Evolutionary conservation across 371 early-diverging fungal genomes (phyloP).

Genomic region (Rhizopus sp.): DNA sequence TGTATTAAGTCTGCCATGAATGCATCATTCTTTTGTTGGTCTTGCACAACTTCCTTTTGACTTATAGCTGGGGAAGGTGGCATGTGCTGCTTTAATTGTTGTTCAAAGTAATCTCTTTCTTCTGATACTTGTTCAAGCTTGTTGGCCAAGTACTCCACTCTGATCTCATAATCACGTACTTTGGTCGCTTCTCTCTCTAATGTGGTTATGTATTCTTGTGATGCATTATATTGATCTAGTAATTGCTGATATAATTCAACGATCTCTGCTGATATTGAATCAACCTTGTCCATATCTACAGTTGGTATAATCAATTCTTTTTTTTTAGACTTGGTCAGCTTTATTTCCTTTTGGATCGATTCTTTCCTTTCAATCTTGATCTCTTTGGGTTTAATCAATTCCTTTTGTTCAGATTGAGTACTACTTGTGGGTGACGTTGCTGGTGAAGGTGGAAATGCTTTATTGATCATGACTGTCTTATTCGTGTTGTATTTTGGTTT

Average conservation of each 20-base stretch:
- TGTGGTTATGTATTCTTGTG: conserved; percentile 26
- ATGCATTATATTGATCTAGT: conserved; percentile 23
- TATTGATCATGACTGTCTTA: conserved; percentile 8
- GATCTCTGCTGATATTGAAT: conserved; percentile 28
- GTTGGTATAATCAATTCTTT: background rate
- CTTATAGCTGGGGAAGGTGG: conserved; percentile 15
- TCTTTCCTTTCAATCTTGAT: no score
- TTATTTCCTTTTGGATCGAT: background rate
- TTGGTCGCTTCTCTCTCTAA: conserved; percentile 39
- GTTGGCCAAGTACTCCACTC: conserved; percentile 44
- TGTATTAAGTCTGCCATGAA: conserved; percentile 33
- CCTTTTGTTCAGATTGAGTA: background rate
- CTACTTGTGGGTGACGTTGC: conserved; percentile 11
- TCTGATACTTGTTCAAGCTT: conserved; percentile 44
- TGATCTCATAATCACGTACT: conserved; percentile 46
- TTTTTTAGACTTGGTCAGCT: background rate
- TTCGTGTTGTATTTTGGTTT: conserved; percentile 8
- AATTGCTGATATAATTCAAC: conserved; percentile 24
- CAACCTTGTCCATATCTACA: conserved; percentile 3
- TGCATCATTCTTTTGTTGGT: conserved; percentile 27
- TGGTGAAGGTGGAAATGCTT: conserved; percentile 13
- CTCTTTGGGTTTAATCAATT: no score
- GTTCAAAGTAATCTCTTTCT: conserved; percentile 40
- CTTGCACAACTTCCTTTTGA: conserved; percentile 15
- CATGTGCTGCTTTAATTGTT: conserved; percentile 15